Conservation (phyloP, 2,329 filamentous ascomycete species). For the Xylogone sp. region DNA sequence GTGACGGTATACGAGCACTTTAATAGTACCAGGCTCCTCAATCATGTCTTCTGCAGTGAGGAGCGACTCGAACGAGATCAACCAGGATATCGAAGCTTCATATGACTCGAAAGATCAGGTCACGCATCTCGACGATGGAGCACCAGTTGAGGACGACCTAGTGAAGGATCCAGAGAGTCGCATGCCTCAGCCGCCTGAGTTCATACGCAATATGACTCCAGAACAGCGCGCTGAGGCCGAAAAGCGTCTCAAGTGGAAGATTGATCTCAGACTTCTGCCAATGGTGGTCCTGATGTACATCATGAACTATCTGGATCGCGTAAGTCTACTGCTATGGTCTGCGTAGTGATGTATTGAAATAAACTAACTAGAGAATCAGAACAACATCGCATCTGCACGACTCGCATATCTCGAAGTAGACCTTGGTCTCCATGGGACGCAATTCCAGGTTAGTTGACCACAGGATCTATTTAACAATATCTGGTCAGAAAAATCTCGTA, state of each 20-base stretch:
- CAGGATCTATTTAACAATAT: neutral
- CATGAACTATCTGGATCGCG: conserved; percentile 59
- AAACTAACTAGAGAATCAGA: conserved; percentile 20
- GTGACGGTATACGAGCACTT: too few relatives aligned
- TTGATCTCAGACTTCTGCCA: conserved; percentile 62
- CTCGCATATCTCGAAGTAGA: conserved; percentile 45
- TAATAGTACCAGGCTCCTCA: neutral
- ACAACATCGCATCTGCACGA: conserved; percentile 53
- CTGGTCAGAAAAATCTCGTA: neutral
- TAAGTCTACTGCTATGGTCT: conserved; percentile 21
- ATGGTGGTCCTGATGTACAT: conserved; percentile 69
- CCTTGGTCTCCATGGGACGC: conserved; percentile 32
- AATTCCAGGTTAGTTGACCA: conserved; percentile 35
- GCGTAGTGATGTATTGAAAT: conserved; percentile 7
- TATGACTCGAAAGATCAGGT: conserved; percentile 14
- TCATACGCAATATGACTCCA: conserved; percentile 40
- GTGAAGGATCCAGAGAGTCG: neutral
- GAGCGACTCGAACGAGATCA: conserved; percentile 10
- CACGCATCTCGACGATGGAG: conserved; percentile 14
- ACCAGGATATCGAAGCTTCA: conserved; percentile 13
- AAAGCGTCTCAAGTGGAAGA: conserved; percentile 55
- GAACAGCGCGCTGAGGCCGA: conserved; percentile 51
- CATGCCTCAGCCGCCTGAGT: conserved; percentile 19
- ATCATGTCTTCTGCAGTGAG: conserved; percentile 9
- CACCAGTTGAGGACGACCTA: conserved; percentile 1